Base-by-base conservation (phyloP, 768 basidiomycete species). In the Cystobasidium ongulense region DNA sequence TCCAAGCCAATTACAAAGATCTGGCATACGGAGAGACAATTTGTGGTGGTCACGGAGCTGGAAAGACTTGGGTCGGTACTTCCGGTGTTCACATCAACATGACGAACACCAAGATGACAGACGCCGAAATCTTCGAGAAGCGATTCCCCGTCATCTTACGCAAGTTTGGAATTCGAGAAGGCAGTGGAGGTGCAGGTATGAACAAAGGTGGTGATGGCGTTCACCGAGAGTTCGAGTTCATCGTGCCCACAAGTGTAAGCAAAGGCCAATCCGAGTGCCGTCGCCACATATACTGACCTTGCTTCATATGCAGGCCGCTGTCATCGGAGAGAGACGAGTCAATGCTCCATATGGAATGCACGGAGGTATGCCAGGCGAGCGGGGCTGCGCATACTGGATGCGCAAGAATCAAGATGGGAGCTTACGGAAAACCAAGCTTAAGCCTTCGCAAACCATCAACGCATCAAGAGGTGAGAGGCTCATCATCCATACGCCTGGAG, bases 41-140 rank as follows among this genome's bases (percentile, higher is more conserved):
- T 72, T 91, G 91, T 1, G 93, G 93, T 10, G 93, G 93, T 29
- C 90, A 90, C 4, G 93, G 93, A 4, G 92, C 93, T 0, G 93
- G 93, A 0, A 88, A 89, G 1, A 80, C 82, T 13, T 95, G 92
- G 92, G 87, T 92, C 78, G 93, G 93, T 8, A 38, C 33, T 36
- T 62, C 43, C 23, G 63, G 25, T 50, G 33, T 35, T 18, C 52
- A 38, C 35, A 68, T 57, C 53, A 64, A 73, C 65, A 76, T 76
- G 74, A 77, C 75, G 50, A 75, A 75, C 80, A 92, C 91, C 1
- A 91, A 92, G 79, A 92, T 92, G 77, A 94, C 93, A 0, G 93
- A 97, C 78, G 88, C 92, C 43, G 93, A 97, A 80, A 89, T 95
- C 78, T 85, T 97, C 38, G 93, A 97, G 80, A 86, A 92, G 63